phyloP scores from a whole-genome alignment of 2,329 filamentous ascomycete genomes.

The Penicillium vulpinum region DNA sequence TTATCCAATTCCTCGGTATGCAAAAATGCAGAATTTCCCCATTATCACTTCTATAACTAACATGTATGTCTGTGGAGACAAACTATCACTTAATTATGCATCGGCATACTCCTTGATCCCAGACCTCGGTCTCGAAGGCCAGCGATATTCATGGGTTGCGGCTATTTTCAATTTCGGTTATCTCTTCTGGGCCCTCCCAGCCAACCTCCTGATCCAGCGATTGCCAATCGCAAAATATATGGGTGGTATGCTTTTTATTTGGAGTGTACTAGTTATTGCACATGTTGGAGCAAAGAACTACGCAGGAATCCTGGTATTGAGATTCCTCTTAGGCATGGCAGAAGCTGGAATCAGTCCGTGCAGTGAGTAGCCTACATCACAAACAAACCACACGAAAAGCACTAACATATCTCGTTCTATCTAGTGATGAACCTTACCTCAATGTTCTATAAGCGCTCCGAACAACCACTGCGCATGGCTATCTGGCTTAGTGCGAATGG shows the following conservation, averaged over 20 bases:
- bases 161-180: constrained; percentile 49
- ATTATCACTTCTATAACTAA: not conserved
- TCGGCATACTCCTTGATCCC: constrained; percentile 47
- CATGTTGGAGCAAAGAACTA: constrained; percentile 43
- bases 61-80: constrained; percentile 20
- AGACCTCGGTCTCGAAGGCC: constrained; percentile 44
- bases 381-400: not conserved
- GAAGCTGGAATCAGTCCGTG: constrained; percentile 39
- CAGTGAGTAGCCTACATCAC: constrained; percentile 17
- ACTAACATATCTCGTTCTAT: constrained; percentile 8
- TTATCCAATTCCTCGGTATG: constrained; percentile 48
- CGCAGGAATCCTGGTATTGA: constrained; percentile 47
- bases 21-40: not conserved
- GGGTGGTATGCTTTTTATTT: constrained; percentile 43
- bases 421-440: constrained; percentile 38
- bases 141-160: constrained; percentile 49
- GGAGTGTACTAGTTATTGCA: constrained; percentile 43
- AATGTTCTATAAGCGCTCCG: constrained; percentile 42
- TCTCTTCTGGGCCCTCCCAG: constrained; percentile 43
- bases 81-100: constrained; percentile 34
- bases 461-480: constrained; percentile 38
- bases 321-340: constrained; percentile 49
- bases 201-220: constrained; percentile 45
- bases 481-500: constrained; percentile 42
- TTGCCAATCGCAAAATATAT: constrained; percentile 47